Evolutionary conservation across 108 stramenopile species (phyloP), one percentile per base, ranked within the genome.

Genomic region (Mediolabrus comicus): DNA sequence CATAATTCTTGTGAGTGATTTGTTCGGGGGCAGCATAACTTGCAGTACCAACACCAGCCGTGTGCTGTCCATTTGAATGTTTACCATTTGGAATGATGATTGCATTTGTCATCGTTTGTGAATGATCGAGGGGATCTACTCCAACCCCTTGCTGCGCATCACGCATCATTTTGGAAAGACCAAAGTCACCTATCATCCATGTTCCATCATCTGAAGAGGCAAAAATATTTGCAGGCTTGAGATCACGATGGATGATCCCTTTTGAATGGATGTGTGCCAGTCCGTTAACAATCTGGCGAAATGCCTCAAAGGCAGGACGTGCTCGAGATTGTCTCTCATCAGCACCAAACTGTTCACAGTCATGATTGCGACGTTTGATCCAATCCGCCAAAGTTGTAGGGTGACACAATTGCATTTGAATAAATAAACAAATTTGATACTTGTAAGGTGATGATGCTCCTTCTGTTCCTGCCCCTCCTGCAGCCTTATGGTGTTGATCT

Each of bases 21-120:
- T 97, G 96, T 74, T 98, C 98, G 3, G 96, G 95, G 26, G 95
- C 88, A 13, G 93, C 94, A 69, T 98, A 98, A n/a, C 87, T 82
- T 7, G 94, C 90, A 14, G 98, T 98, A 0, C 98, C 98, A 30
- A 98, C 89, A 9, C 98, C 98, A 6, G 74, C 84, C 0, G 97
- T 97, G 55, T 71, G 67, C 30, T 41, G 51, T 30, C 51, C 72
- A 46, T 59, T 66, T 33, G 5, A 28, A 14, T 56, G 53, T 13
- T 29, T 36, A 49, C 22, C 7, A 22, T 28, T 54, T 1, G 59
- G 71, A 1, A 59, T 52, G 25, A 64, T 62, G 28, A 65, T 67
- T 4, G 38, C 54, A 29, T 66, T 55, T n/a, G n/a, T n/a, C n/a
- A n/a, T n/a, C n/a, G n/a, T n/a, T n/a, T n/a, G n/a, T 24, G 68